Evolutionary conservation across 2,329 filamentous ascomycete genomes (phyloP), one percentile per base, ranked within the genome.

Genomic region (Onygenales sp.): DNA sequence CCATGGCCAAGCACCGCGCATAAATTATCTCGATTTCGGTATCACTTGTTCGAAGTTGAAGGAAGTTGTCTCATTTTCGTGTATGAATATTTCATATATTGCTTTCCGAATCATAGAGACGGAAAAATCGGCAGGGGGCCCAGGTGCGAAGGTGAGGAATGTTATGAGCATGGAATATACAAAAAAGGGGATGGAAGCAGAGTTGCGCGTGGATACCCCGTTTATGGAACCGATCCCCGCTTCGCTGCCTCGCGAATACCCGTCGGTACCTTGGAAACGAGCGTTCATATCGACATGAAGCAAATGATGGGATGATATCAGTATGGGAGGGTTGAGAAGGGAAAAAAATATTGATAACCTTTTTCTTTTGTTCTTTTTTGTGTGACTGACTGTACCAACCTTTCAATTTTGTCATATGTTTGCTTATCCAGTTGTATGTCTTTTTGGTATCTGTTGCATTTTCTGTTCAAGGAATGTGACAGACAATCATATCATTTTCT

Each of bases 1-100:
- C 91, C 65, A 98, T 98, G 92, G 91, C 92, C 62, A 94, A 93
- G 84, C 68, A 70, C 58, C 49, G 54, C 37, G 52, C 56, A 43
- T 57, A 54, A 51, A 56, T 49, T 49, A 6, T 8, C 14, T 51
- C 27, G 9, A 17, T 34, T 33, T 33, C 43, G 21, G 21, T 27
- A 27, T 3, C 13, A 14, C 32, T 9, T 34, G 17, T 34, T 34
- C 44, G 17, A 33, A 11, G 34, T 14, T n/a, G 43, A 46, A 42
- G 14, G 8, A 21, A 21, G 4, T 46, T 14, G n/a, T 46, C 44
- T 34, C 44, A 33, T 46, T 32, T 46, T 46, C 34, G 34, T 46
- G 44, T 46, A 46, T 46, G 44, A 46, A 46, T 46, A 46, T 34
- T 42, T 42, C 40, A 42, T 42, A 42, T 42, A 14, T 42, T 42